Evolutionary conservation across 768 basidiomycete genomes (phyloP), one percentile per base, ranked within the genome.

Genomic region (Pleurotus djamor): DNA sequence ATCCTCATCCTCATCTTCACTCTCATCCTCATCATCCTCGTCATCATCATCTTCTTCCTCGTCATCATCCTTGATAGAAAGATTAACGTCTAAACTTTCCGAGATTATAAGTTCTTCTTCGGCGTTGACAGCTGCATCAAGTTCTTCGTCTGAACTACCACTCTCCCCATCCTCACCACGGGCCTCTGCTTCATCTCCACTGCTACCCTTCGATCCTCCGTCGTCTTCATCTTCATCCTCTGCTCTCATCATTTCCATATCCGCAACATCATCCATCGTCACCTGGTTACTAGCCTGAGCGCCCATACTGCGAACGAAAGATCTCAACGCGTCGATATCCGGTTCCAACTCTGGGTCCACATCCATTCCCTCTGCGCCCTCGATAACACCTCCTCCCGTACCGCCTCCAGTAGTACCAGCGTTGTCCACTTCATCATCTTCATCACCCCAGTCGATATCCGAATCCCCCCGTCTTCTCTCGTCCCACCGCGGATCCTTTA

Each of bases 241-340:
- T 43, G 41, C 59, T 54, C 63, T 67, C 67, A 87, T 81, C 62
- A 68, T 71, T 58, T 76, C 77, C 55, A 72, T 78, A 68, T 88
- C 87, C 48, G 74, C 79, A 17, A 91, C 65, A 70, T 92, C 90
- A 65, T 86, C 88, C 72, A 86, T 84, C n/a, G 86, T 87, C 48
- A 81, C 71, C 61, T 79, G 78, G 48, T 60, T 63, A 4, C 78
- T 79, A 5, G 82, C 84, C 17, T 77, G 69, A 6, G 62, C 32
- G 0, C 74, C 77, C 59, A 81, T 79, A 4, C 86, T 78, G 52
- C 74, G 66, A 44, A 82, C 73, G 60, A 89, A 89, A 12, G 71
- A 66, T 60, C 70, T 68, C 86, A 90, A 82, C 17, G 82, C 83
- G 2, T 69, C 67, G 47, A 75, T 44, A 63, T 79, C 75, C 8